These are phyloP conservation scores for Rubia yunnanensis DNA, from an alignment of 257 asterid genomes.

Conservation along the genomic window DNA sequence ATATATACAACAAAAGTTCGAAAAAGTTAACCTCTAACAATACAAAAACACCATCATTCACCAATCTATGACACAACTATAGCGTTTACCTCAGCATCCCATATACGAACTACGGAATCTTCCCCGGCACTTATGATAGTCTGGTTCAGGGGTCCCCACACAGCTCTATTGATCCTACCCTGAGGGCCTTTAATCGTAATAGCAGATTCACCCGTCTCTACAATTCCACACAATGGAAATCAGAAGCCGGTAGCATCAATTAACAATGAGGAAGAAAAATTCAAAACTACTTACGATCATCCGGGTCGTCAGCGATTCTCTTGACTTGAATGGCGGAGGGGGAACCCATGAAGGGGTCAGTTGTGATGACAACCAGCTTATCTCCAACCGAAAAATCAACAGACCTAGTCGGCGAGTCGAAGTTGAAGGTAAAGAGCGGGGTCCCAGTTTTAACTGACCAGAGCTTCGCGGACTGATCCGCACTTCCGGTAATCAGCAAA, in stretches of 20 bases:
- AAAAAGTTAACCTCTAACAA: neutral
- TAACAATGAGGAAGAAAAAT: neutral
- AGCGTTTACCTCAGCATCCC: constrained; percentile 88
- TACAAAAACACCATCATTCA: neutral
- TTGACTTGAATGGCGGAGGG: constrained; percentile 83
- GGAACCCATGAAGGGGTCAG: constrained; percentile 80
- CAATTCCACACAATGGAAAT: neutral
- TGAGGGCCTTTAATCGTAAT: constrained; percentile 61
- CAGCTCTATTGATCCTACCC: constrained; percentile 91
- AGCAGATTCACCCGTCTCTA: constrained; percentile 67
- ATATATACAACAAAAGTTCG: constrained; percentile 14
- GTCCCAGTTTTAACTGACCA: constrained; percentile 72
- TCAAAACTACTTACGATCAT: constrained; percentile 48
- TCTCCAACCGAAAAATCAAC: constrained; percentile 78
- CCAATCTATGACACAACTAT: neutral
- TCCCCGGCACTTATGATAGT: constrained; percentile 88
- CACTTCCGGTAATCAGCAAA: constrained; percentile 81
- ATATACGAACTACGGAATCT: constrained; percentile 68
- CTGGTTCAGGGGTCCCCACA: constrained; percentile 90
- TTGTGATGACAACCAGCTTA: constrained; percentile 69
- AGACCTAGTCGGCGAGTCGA: constrained; percentile 74
- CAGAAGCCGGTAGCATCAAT: neutral
- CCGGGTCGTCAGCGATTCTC: constrained; percentile 44
- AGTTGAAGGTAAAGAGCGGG: constrained; percentile 56
- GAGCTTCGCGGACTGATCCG: constrained; percentile 82